These are phyloP conservation scores for Quercus tomentella DNA, from an alignment of 331 rosid genomes.

Conservation along the genomic window DNA sequence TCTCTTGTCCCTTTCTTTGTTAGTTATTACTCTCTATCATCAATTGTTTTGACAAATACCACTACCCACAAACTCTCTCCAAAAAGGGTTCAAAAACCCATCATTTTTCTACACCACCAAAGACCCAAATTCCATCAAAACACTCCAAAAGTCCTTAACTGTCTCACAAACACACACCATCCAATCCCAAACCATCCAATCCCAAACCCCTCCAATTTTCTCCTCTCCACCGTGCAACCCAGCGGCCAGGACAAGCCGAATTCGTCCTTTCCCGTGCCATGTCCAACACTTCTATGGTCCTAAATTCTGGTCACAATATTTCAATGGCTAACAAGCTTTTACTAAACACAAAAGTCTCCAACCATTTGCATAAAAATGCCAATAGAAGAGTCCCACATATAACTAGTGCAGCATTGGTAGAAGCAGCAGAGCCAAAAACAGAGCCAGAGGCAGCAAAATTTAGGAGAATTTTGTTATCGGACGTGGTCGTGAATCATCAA, in stretches of 20 bases:
- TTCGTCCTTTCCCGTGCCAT: slow-evolving; percentile 20
- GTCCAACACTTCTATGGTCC: slow-evolving; percentile 17
- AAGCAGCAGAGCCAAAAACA: slow-evolving; percentile 27
- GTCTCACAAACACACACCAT: not conserved
- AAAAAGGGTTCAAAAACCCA: slow-evolving; percentile 1
- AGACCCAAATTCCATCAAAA: not conserved
- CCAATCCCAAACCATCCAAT: slow-evolving; percentile 45
- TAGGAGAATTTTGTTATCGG: slow-evolving; percentile 61
- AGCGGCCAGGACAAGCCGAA: slow-evolving; percentile 17
- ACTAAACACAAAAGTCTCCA: slow-evolving; percentile 25
- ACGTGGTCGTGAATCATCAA: slow-evolving; percentile 71
- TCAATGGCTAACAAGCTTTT: slow-evolving; percentile 23
- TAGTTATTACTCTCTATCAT: not conserved
- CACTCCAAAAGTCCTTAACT: not conserved
- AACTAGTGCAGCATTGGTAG: slow-evolving; percentile 37
- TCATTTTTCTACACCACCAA: slow-evolving; percentile 20
- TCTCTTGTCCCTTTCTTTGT: slow-evolving; percentile 14
- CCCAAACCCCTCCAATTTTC: slow-evolving; percentile 34
- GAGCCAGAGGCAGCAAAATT: slow-evolving; percentile 11
- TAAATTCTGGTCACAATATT: slow-evolving; percentile 14
- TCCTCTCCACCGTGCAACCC: slow-evolving; percentile 39
- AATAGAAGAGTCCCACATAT: slow-evolving; percentile 7
- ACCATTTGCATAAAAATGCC: slow-evolving; percentile 3
- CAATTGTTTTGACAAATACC: not conserved
- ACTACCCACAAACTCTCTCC: not conserved